Conservation (phyloP, 768 basidiomycete genomes). For the Hericium alpestre region DNA sequence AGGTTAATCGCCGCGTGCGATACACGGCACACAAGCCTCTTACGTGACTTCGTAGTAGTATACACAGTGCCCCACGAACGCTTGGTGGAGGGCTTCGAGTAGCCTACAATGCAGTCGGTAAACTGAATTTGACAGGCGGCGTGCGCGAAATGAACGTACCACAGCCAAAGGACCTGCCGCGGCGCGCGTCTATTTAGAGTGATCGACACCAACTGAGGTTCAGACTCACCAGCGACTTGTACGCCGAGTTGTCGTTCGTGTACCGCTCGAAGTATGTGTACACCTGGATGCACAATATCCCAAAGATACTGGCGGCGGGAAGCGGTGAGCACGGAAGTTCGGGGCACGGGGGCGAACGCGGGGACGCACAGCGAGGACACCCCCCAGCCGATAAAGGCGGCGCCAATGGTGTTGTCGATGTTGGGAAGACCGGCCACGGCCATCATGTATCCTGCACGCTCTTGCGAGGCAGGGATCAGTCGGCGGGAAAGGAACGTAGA, state of each 20-base stretch:
- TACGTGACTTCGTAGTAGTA: conserved; percentile 9
- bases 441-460: not conserved
- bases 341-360: not conserved
- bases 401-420: conserved; percentile 11
- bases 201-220: not conserved
- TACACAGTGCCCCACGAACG: conserved; percentile 7
- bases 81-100: conserved; percentile 10
- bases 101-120: conserved; percentile 1
- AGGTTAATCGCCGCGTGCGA: not conserved
- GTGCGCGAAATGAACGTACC: not conserved
- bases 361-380: conserved; percentile 7
- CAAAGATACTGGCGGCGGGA: conserved; percentile 5
- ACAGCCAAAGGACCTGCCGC: conserved; percentile 5
- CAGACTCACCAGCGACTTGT: conserved; percentile 10
- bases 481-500: not conserved
- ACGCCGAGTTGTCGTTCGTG: conserved; percentile 6
- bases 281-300: conserved; percentile 11
- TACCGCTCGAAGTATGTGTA: conserved; percentile 11
- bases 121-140: not conserved
- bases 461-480: not conserved
- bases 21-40: not conserved
- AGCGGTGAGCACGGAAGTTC: not conserved
- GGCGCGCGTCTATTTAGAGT: not conserved
- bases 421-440: not conserved
- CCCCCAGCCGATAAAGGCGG: conserved; percentile 11